Evolutionary conservation across 2,329 filamentous ascomycete species (phyloP).

Genomic region (Byssochlamys sp.): DNA sequence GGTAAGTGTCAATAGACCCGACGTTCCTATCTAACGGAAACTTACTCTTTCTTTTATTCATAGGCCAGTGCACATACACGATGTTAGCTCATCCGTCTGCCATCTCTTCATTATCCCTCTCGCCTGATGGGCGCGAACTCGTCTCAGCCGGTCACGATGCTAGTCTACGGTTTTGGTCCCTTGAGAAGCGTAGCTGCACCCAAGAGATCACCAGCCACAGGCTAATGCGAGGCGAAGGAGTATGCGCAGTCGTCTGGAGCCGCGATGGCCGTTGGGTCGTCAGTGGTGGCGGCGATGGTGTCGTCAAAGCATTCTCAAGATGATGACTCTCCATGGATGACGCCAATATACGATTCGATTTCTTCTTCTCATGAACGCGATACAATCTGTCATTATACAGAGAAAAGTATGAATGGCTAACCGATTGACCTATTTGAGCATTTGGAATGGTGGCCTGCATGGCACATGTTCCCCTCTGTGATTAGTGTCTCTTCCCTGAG

Average conservation of each 20-base stretch:
- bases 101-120: conserved; percentile 83
- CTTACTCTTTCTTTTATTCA: conserved; percentile 10
- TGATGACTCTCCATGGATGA: conserved; percentile 18
- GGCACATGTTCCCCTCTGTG: conserved; percentile 20
- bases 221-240: conserved; percentile 89
- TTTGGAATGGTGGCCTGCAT: conserved; percentile 27
- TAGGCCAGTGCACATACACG: conserved; percentile 97
- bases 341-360: conserved; percentile 6
- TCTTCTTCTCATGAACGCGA: conserved; percentile 13
- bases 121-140: conserved; percentile 84
- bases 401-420: conserved; percentile 22
- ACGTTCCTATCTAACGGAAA: not conserved
- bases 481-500: not conserved
- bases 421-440: conserved; percentile 28
- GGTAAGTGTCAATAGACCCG: conserved; percentile 54
- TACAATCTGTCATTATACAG: conserved; percentile 16
- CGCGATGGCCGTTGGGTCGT: conserved; percentile 91
- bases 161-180: conserved; percentile 88
- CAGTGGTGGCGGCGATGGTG: conserved; percentile 84
- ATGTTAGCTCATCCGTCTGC: conserved; percentile 94
- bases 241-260: conserved; percentile 91
- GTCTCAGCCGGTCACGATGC: conserved; percentile 95
- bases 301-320: conserved; percentile 74
- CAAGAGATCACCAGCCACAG: conserved; percentile 91
- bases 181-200: conserved; percentile 89